phyloP scores from a whole-genome alignment of 78 protist species.

The Corallochytrium limacisporum region DNA sequence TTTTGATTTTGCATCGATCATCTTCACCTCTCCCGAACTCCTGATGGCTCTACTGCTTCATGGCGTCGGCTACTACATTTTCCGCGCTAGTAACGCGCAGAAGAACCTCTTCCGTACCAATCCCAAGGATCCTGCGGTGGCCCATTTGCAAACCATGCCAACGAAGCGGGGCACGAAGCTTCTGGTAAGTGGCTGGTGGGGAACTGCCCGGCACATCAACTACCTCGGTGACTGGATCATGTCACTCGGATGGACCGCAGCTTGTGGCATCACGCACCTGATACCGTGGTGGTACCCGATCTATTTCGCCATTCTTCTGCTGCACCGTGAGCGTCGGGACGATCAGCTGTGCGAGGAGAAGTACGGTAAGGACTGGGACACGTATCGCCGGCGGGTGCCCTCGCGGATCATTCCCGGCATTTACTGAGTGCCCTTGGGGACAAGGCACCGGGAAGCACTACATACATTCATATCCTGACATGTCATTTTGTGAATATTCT shows the following conservation, averaged over 20 bases:
- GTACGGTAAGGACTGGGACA: constrained; percentile 75
- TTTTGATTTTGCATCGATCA: not conserved
- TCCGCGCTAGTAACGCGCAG: constrained; percentile 69
- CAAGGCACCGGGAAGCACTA: no score
- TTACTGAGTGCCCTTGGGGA: constrained; percentile 22
- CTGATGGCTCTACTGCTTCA: not conserved
- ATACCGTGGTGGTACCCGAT: constrained; percentile 65
- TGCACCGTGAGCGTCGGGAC: constrained; percentile 77
- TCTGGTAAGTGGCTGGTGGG: constrained; percentile 83
- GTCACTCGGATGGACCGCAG: constrained; percentile 48
- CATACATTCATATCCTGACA: no score
- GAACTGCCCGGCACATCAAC: constrained; percentile 76
- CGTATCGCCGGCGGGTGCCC: constrained; percentile 55
- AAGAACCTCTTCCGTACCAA: constrained; percentile 68
- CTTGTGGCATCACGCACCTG: constrained; percentile 22
- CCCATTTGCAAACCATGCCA: not conserved
- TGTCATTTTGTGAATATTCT: no score
- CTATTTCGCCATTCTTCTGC: constrained; percentile 65
- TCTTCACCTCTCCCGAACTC: not conserved
- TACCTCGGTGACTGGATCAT: constrained; percentile 75
- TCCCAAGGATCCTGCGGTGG: constrained; percentile 25
- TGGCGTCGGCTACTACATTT: constrained; percentile 47
- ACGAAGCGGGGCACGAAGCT: constrained; percentile 50
- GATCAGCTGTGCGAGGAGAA: constrained; percentile 58
- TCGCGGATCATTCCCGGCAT: constrained; percentile 62